phyloP scores from a whole-genome alignment of 2,329 filamentous ascomycete genomes.

The Dactylellina haptotyla region DNA sequence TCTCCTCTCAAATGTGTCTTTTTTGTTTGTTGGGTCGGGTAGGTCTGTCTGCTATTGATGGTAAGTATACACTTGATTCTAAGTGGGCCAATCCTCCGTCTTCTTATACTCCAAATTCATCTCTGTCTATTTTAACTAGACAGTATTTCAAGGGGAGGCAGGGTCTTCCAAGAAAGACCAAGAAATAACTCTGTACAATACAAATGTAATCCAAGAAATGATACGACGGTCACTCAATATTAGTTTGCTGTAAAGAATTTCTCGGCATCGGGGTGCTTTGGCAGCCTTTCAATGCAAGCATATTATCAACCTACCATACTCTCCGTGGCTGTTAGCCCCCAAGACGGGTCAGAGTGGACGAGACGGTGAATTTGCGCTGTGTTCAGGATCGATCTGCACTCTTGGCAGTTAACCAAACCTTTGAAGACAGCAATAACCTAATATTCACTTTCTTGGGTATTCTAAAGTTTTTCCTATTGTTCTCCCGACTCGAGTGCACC shows the following conservation, averaged over 20 bases:
- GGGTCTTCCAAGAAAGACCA: slow-evolving; percentile 14
- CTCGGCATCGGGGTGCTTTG: background rate
- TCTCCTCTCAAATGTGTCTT: no score
- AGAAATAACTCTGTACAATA: slow-evolving; percentile 22
- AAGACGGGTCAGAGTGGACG: slow-evolving; percentile 16
- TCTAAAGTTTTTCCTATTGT: no score
- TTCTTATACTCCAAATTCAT: background rate
- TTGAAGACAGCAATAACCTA: no score
- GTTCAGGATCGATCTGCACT: slow-evolving; percentile 26
- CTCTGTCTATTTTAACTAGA: background rate
- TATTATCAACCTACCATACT: background rate
- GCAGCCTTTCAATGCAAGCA: no score
- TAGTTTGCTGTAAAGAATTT: slow-evolving; percentile 1
- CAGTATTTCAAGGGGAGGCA: background rate
- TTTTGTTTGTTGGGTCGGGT: no score
- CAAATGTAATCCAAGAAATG: slow-evolving; percentile 40
- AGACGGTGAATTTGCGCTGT: slow-evolving; percentile 16
- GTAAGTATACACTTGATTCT: no score
- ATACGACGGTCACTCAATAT: slow-evolving; percentile 12
- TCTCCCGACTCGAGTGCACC: no score
- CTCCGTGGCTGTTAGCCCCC: background rate
- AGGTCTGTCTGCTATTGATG: no score
- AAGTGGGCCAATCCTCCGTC: no score
- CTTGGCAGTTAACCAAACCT: no score
- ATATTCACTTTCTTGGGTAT: no score